A percentile compares a stretch with the other conserved stretches of the same genome.
Conservation (phyloP, 1,139 yeast genomes). For the Suhomyces bokatorum region DNA sequence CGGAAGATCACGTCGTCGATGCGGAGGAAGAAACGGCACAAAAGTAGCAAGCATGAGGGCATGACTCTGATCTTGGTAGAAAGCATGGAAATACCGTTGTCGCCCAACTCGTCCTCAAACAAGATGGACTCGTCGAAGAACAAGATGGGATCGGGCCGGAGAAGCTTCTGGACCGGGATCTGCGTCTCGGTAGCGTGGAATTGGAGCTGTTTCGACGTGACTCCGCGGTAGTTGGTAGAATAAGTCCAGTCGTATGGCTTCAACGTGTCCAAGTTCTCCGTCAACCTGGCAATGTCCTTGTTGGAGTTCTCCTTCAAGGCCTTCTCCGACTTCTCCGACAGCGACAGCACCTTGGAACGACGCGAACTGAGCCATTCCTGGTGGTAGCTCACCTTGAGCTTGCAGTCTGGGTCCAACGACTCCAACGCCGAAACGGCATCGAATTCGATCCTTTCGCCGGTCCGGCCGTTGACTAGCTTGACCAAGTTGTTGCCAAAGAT, state of each 20-base stretch:
- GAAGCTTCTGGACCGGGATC: slow-evolving; percentile 71
- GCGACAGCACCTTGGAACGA: slow-evolving; percentile 28
- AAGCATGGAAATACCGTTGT: slow-evolving; percentile 83
- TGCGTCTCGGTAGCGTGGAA: slow-evolving; percentile 28
- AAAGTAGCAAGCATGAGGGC: slow-evolving; percentile 72
- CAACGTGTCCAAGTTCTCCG: slow-evolving; percentile 36
- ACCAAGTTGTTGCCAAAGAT: slow-evolving; percentile 87
- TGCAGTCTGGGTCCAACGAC: slow-evolving; percentile 48
- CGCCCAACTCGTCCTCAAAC: slow-evolving; percentile 94
- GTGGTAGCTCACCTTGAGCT: slow-evolving; percentile 75
- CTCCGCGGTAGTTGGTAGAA: slow-evolving; percentile 76
- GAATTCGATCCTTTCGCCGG: slow-evolving; percentile 57
- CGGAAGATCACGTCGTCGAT: slow-evolving; percentile 88
- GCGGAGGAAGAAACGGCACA: slow-evolving; percentile 78
- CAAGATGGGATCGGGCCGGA: slow-evolving; percentile 79
- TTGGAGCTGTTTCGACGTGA: slow-evolving; percentile 34
- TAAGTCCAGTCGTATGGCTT: slow-evolving; percentile 98
- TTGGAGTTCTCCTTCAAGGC: slow-evolving; percentile 29
- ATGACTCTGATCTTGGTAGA: slow-evolving; percentile 84
- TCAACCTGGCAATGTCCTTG: slow-evolving; percentile 40
- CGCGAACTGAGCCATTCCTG: slow-evolving; percentile 81
- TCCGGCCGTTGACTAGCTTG: slow-evolving; percentile 42
- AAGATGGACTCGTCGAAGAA: slow-evolving; percentile 86
- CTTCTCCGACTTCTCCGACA: slow-evolving; percentile 32
- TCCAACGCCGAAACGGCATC: slow-evolving; percentile 81